Percentiles rank a stretch among this genome's conserved stretches.
Conservation (phyloP, 2,329 filamentous ascomycete genomes). For the Sphaerostilbella broomeana region DNA sequence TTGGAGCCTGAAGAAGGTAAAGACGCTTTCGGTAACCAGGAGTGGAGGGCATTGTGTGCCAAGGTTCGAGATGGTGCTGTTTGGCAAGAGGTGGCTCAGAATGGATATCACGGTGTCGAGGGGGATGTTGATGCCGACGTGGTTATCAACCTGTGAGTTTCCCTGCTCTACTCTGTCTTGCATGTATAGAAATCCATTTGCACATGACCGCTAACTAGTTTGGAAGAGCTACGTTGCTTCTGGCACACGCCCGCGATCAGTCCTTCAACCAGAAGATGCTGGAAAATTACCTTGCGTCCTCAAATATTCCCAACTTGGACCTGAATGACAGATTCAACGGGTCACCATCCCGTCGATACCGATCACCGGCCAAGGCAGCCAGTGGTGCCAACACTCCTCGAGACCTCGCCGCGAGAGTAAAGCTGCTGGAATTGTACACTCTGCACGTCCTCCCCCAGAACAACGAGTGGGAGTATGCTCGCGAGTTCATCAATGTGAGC, state of each 20-base stretch:
- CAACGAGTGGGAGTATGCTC: conserved; percentile 91
- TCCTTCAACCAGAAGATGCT: conserved; percentile 77
- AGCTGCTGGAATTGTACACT: conserved; percentile 91
- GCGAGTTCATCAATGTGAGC: conserved; percentile 81
- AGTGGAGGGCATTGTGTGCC: conserved; percentile 74
- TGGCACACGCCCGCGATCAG: conserved; percentile 85
- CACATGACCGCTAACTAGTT: background rate
- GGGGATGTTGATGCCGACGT: conserved; percentile 92
- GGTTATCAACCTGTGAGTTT: conserved; percentile 72
- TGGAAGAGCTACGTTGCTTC: conserved; percentile 72
- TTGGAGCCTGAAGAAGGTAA: conserved; percentile 87
- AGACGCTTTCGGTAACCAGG: conserved; percentile 73
- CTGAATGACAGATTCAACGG: conserved; percentile 57
- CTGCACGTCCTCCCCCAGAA: conserved; percentile 91
- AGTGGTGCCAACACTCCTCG: conserved; percentile 75
- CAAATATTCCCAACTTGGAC: conserved; percentile 66
- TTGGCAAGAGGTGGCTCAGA: conserved; percentile 88
- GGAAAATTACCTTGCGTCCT: conserved; percentile 80
- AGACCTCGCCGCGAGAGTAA: conserved; percentile 77
- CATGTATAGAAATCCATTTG: too few species aligned
- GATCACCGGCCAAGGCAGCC: conserved; percentile 40
- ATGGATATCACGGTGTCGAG: conserved; percentile 82
- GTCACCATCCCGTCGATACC: conserved; percentile 33
- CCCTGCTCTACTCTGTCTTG: too few species aligned
- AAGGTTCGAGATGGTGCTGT: conserved; percentile 84